Percentiles rank a stretch among this genome's conserved stretches.
Evolutionary conservation across 2,329 filamentous ascomycete genomes (phyloP).

Genomic region (Ophiosphaerella herpotricha): DNA sequence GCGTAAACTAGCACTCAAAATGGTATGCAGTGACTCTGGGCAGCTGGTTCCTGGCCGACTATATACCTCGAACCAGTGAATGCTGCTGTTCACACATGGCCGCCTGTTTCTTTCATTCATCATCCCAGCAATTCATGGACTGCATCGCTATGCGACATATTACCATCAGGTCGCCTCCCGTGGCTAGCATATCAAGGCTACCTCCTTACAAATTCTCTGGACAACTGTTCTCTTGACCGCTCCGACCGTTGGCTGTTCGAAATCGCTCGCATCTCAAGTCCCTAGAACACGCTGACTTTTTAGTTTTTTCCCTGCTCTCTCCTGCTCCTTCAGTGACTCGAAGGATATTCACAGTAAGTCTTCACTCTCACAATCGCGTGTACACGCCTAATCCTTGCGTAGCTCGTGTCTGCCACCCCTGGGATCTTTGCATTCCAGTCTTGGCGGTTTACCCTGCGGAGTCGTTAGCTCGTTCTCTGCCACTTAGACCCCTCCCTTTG

Average conservation of each 20-base stretch:
- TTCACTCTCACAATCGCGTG: conserved; percentile 1
- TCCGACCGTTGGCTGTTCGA: neutral
- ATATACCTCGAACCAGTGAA: too few species aligned
- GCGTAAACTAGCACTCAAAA: too few species aligned
- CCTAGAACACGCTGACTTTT: conserved; percentile 8
- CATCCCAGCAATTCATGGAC: too few species aligned
- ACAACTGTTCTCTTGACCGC: conserved; percentile 8
- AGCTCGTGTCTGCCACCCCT: conserved; percentile 45
- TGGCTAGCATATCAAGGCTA: too few species aligned
- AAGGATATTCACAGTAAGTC: conserved; percentile 31
- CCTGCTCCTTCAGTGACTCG: conserved; percentile 19
- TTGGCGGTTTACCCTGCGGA: conserved; percentile 52
- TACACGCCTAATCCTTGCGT: conserved; percentile 32
- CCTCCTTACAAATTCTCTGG: neutral
- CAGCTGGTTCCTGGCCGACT: too few species aligned
- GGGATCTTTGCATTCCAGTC: conserved; percentile 51
- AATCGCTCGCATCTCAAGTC: neutral
- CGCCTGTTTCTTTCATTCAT: too few species aligned
- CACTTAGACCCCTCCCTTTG: conserved; percentile 40
- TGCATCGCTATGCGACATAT: too few species aligned
- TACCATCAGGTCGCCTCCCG: too few species aligned
- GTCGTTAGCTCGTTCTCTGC: conserved; percentile 61
- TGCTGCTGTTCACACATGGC: too few species aligned
- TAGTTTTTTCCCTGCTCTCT: conserved; percentile 18
- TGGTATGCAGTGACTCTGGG: too few species aligned